A percentile compares a stretch with the other conserved stretches of the same genome.
Evolutionary conservation across 441 rosid genomes (phyloP).

Genomic region (Brassica hybrid): DNA sequence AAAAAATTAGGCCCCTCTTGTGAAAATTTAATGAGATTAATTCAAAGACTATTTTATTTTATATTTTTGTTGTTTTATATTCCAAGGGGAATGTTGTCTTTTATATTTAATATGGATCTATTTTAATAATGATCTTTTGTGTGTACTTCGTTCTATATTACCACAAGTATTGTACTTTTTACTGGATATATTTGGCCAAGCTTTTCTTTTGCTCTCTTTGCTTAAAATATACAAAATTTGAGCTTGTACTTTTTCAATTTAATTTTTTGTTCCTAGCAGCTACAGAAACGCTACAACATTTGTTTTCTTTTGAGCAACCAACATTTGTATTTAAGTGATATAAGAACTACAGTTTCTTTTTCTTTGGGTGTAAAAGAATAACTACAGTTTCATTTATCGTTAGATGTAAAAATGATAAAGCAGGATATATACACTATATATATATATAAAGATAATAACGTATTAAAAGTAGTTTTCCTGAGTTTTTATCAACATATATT

Average conservation of each 20-base stretch:
- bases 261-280: background rate
- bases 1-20: background rate
- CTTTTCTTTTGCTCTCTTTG: background rate
- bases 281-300: background rate
- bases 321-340: background rate
- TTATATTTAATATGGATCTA: background rate
- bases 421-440: too few species aligned
- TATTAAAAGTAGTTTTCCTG: too few species aligned
- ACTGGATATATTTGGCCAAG: slow-evolving; percentile 10
- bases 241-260: slow-evolving; percentile 7
- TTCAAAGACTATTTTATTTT: slow-evolving; percentile 9
- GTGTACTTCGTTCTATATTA: slow-evolving; percentile 24
- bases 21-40: background rate
- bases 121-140: slow-evolving; percentile 1
- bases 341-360: background rate
- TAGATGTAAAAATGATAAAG: background rate
- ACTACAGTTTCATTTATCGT: background rate
- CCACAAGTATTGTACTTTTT: slow-evolving; percentile 1
- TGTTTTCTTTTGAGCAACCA: background rate
- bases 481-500: too few species aligned
- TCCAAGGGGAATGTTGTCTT: slow-evolving; percentile 22
- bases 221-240: slow-evolving; percentile 13
- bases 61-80: slow-evolving; percentile 1
- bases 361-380: too few species aligned
- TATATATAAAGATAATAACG: too few species aligned